phyloP scores from a whole-genome alignment of 2,329 filamentous ascomycete species.

The Clarireedia monteithiana region DNA sequence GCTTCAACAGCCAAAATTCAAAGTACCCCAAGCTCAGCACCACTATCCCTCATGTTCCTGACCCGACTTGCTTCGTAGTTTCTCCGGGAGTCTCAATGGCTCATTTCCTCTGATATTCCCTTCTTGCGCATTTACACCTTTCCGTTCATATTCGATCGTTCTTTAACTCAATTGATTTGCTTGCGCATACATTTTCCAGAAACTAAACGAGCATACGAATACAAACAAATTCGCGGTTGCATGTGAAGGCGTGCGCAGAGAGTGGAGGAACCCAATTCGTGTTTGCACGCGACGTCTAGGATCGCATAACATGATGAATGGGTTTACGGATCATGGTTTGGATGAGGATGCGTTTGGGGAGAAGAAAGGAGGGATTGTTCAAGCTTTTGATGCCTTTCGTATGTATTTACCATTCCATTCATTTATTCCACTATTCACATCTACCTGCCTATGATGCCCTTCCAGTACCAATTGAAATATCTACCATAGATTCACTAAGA shows the following conservation, averaged over 20 bases:
- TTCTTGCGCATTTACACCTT: neutral
- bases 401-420: constrained; percentile 34
- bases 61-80: neutral
- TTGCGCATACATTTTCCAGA: neutral
- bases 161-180: neutral
- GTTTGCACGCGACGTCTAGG: neutral
- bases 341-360: constrained; percentile 77
- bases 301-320: constrained; percentile 51
- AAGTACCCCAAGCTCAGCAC: neutral
- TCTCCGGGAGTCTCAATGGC: neutral
- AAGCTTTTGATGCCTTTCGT: constrained; percentile 97
- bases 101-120: neutral
- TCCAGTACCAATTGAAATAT: neutral
- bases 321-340: constrained; percentile 61
- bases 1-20: neutral
- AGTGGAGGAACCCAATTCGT: neutral
- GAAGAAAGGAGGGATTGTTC: constrained; percentile 60
- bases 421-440: neutral
- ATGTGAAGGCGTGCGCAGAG: neutral
- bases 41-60: neutral
- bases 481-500: neutral
- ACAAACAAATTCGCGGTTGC: too few species aligned
- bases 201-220: neutral
- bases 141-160: neutral
- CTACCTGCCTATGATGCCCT: neutral